These are phyloP conservation scores for Penicillium sp. DNA, from an alignment of 2,329 filamentous ascomycete species.

Conservation along the genomic window DNA sequence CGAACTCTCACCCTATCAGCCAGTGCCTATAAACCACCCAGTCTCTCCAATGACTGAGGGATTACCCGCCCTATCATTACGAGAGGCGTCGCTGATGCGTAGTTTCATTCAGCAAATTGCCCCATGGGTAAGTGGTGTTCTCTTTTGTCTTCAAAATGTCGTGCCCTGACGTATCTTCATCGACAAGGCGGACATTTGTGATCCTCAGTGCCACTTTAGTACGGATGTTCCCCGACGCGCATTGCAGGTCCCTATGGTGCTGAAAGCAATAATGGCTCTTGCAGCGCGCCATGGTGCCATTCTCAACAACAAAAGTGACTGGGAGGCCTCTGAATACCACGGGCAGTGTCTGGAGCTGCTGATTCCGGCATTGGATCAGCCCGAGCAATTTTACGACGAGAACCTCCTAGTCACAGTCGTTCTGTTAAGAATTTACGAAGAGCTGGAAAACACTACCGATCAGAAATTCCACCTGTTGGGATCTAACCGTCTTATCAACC, in stretches of 20 bases:
- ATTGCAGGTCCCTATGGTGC: constrained; percentile 49
- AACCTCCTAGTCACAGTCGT: constrained; percentile 53
- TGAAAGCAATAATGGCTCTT: constrained; percentile 51
- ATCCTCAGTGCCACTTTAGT: constrained; percentile 43
- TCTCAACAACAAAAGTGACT: constrained; percentile 39
- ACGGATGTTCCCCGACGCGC: constrained; percentile 51
- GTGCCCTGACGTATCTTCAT: background rate
- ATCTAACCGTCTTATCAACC: constrained; percentile 41
- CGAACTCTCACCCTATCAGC: background rate
- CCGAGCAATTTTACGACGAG: constrained; percentile 48
- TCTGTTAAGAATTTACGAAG: constrained; percentile 53
- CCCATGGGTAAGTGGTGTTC: constrained; percentile 30
- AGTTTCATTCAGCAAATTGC: constrained; percentile 38
- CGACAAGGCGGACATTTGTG: constrained; percentile 37
- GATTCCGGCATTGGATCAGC: constrained; percentile 48
- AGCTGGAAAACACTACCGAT: constrained; percentile 38
- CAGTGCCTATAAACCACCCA: constrained; percentile 10
- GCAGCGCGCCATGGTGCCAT: constrained; percentile 50
- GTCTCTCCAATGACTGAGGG: constrained; percentile 9
- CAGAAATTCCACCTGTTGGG: constrained; percentile 42
- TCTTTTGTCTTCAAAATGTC: background rate
- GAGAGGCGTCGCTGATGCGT: constrained; percentile 38
- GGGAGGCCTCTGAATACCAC: constrained; percentile 49
- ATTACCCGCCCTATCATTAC: constrained; percentile 21
- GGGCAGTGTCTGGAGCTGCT: constrained; percentile 50